These are phyloP conservation scores for Parsonsia alboflavescens DNA, from an alignment of 257 asterid species.

Conservation along the genomic window DNA sequence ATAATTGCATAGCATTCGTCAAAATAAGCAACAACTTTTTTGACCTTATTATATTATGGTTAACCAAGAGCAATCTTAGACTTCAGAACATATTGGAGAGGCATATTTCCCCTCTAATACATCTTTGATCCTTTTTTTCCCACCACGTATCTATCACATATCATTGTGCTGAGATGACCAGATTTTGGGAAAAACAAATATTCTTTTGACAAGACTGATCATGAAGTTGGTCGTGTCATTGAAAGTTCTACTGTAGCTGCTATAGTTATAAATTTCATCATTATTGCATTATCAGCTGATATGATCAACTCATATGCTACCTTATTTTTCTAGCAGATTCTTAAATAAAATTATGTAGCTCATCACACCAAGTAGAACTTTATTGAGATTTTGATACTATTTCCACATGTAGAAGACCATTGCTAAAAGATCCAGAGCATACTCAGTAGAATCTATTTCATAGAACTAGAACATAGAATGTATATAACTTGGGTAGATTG, in stretches of 20 bases:
- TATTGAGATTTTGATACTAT: not conserved
- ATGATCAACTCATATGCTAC: not conserved
- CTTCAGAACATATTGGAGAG: not conserved
- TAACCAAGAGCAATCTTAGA: not conserved
- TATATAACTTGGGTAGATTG: not conserved
- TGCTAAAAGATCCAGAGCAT: not conserved
- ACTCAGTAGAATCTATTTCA: not conserved
- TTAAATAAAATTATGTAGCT: not conserved
- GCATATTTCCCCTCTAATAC: not conserved
- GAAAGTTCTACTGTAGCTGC: too few relatives aligned
- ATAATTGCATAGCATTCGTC: too few relatives aligned
- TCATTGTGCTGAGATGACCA: too few relatives aligned
- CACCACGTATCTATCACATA: not conserved
- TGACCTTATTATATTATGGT: not conserved
- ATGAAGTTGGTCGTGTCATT: too few relatives aligned
- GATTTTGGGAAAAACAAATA: too few relatives aligned
- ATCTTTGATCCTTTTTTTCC: too few relatives aligned
- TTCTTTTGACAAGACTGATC: too few relatives aligned
- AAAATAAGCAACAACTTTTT: not conserved
- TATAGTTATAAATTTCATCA: too few relatives aligned
- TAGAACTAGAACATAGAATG: not conserved
- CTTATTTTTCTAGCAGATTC: not conserved
- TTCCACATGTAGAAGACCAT: not conserved
- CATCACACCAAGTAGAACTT: not conserved
- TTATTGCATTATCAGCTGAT: too few relatives aligned